These are phyloP conservation scores for Trichophyton rubrum DNA, from an alignment of 2,329 filamentous ascomycete species.

Conservation along the genomic window DNA sequence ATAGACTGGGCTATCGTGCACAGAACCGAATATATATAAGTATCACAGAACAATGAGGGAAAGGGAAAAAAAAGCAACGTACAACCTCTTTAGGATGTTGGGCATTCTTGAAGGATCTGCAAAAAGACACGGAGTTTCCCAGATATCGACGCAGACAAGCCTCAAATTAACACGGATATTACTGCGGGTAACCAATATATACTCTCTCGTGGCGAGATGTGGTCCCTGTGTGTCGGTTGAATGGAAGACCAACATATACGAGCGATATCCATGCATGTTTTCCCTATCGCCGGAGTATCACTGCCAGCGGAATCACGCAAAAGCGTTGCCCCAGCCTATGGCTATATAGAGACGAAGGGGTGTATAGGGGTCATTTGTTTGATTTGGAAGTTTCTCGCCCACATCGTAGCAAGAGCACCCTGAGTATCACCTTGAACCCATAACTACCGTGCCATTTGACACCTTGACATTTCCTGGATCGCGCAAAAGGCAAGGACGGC, in stretches of 20 bases:
- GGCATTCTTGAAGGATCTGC: neutral
- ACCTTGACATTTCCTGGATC: too few relatives aligned
- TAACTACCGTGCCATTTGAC: neutral
- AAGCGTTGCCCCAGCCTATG: neutral
- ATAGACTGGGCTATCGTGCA: neutral
- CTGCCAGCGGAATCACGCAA: neutral
- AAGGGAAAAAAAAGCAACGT: neutral
- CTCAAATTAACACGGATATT: neutral
- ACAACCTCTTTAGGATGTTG: neutral
- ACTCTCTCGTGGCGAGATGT: neutral
- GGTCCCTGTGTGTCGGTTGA: neutral
- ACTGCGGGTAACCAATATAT: neutral
- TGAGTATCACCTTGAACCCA: too few relatives aligned
- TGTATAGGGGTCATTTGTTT: neutral
- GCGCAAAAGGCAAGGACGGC: too few relatives aligned
- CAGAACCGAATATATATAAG: neutral
- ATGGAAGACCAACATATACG: conserved; percentile 1
- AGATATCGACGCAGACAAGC: too few relatives aligned
- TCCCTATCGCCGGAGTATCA: neutral
- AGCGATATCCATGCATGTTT: neutral
- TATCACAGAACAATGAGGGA: neutral
- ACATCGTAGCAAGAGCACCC: neutral
- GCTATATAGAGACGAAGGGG: too few relatives aligned
- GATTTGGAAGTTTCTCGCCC: neutral
- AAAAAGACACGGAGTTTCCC: neutral